Conservation (phyloP, 2,329 filamentous ascomycete species). For the Blastomyces parvus region DNA sequence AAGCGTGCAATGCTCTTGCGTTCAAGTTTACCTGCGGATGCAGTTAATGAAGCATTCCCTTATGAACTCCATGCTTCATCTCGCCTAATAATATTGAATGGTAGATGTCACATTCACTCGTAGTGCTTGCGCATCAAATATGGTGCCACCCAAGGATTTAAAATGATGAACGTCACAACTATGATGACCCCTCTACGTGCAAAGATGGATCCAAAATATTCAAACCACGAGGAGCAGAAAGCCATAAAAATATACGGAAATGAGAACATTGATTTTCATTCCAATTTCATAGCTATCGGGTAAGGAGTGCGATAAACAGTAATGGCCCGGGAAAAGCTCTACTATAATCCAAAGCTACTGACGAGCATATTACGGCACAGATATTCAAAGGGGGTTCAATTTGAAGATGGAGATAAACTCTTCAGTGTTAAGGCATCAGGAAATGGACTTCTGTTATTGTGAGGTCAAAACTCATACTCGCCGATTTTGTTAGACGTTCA, state of each 20-base stretch:
- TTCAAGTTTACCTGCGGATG: neutral
- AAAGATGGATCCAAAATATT: neutral
- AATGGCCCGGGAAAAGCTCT: neutral
- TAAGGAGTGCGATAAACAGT: neutral
- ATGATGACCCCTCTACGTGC: neutral
- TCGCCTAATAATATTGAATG: too few species aligned
- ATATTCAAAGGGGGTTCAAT: neutral
- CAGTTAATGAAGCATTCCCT: neutral
- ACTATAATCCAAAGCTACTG: neutral
- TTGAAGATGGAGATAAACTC: neutral
- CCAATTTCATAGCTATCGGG: neutral
- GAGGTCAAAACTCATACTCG: neutral
- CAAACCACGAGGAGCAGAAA: neutral
- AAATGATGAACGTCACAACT: neutral
- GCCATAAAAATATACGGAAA: neutral
- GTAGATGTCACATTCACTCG: too few species aligned
- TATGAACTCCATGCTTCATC: neutral
- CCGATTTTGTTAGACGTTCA: neutral
- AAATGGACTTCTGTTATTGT: too few species aligned
- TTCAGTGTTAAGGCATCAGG: too few species aligned
- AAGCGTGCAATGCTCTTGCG: neutral
- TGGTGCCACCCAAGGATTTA: neutral
- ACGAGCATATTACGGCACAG: neutral
- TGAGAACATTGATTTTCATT: neutral
- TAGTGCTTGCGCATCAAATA: too few species aligned